phyloP scores from a whole-genome alignment of 345 rosid genomes.

The Salix suchowensis region DNA sequence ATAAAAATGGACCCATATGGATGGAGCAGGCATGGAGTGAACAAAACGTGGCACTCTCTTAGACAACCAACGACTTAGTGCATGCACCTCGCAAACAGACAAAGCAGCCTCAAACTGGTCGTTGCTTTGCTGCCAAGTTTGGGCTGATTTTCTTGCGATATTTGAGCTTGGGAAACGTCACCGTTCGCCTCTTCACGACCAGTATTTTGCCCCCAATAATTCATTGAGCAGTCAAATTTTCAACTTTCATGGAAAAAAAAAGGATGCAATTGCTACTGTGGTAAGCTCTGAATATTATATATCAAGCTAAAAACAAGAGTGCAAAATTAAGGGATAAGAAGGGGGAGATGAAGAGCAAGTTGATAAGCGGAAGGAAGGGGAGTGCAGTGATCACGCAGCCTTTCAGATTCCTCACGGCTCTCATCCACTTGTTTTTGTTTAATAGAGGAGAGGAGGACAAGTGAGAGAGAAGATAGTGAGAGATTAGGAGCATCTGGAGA shows the following conservation, averaged over 20 bases:
- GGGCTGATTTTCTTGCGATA: not conserved
- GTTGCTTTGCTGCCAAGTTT: not conserved
- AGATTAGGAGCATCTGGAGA: slow-evolving; percentile 7
- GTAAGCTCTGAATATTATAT: no score
- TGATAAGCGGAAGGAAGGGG: not conserved
- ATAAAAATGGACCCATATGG: not conserved
- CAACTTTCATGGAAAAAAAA: no score
- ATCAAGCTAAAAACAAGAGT: not conserved
- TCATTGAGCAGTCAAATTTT: not conserved
- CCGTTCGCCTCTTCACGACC: not conserved
- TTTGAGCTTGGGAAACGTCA: slow-evolving; percentile 5
- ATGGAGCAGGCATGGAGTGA: not conserved
- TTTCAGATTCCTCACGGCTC: slow-evolving; percentile 45
- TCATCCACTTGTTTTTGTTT: slow-evolving; percentile 26
- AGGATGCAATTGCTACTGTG: no score
- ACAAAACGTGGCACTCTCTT: slow-evolving; percentile 4
- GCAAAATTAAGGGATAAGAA: slow-evolving; percentile 6
- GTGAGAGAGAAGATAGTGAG: not conserved
- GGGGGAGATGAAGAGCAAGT: not conserved
- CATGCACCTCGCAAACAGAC: not conserved
- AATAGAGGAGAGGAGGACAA: no score
- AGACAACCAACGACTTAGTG: not conserved
- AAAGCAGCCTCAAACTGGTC: not conserved
- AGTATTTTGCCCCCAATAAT: not conserved
- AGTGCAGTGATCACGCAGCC: slow-evolving; percentile 27